Base-by-base conservation (phyloP, 75 land plant genomes). In the Pinus albicaulis region DNA sequence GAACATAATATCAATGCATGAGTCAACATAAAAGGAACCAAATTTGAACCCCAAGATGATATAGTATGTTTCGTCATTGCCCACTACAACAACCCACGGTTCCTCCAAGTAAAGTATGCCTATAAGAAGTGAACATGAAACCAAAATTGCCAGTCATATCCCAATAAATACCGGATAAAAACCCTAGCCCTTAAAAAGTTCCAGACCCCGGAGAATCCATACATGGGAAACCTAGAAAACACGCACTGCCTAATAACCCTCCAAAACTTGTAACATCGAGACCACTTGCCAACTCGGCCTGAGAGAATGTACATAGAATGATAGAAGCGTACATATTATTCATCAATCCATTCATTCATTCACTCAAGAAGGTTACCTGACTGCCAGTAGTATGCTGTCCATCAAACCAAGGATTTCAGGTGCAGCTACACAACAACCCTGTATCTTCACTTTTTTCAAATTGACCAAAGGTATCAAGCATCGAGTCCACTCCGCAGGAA, bases 401-500 rank as follows among this genome's bases (percentile, higher is more conserved):
- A 93, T 91, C 57, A 95, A 84, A 20, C 83, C 63, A 31, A 95
- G 78, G 22, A 74, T 74, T 16, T 83, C 85, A 24, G 96, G 90
- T 72, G 89, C 88, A 79, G 64, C 78, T 44, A 76, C 83, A 69
- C 96, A 94, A 38, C 15, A 80, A 11, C 91, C 98, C 53, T 80
- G 73, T 38, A 94, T 61, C 53, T 22, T 84, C 20, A 96, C 76
- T 82, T 94, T 94, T 23, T 83, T 82, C 19, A 76, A 84, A 48
- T 82, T 88, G 53, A 94, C 82, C 38, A 96, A 85, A 7, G 98
- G 98, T 57, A 90, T 83, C 11, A 94, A 81, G 72, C 95, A 96
- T 19, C 91, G 83, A 55, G 98, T 89, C 99, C 97, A 94, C 69
- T 96, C 99, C 55, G 82, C 91, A 7, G 98, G 99, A 34, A 96